Percentiles rank a stretch among this genome's conserved stretches.
These are phyloP conservation scores for Hanseniaspora lachancei DNA, from an alignment of 805 yeast species.

Conservation along the genomic window DNA sequence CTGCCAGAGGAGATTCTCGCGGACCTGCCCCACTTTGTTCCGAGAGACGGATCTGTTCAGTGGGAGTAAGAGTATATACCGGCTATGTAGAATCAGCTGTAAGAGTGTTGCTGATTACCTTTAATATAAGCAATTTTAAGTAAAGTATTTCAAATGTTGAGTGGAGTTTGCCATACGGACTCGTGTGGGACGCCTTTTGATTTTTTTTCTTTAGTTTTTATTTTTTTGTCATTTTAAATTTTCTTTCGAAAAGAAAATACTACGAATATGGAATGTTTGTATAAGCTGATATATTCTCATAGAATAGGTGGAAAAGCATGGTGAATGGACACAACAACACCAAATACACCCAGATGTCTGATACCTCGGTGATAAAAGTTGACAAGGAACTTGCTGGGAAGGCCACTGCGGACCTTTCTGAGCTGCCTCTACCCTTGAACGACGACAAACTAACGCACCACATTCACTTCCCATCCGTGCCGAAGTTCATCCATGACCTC, in stretches of 20 bases:
- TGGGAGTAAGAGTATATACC: slow-evolving; percentile 19
- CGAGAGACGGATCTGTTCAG: slow-evolving; percentile 81
- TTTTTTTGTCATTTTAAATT: too few species aligned
- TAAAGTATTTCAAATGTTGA: too few species aligned
- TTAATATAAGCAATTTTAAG: too few species aligned
- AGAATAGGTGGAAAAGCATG: too few species aligned
- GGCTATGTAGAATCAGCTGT: background rate
- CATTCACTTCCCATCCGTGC: slow-evolving; percentile 15
- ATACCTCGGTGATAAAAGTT: background rate
- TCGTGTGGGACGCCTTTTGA: too few species aligned
- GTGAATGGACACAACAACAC: background rate
- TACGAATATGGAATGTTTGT: too few species aligned
- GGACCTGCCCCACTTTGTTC: slow-evolving; percentile 69
- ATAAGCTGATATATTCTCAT: too few species aligned
- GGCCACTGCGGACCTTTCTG: slow-evolving; percentile 7
- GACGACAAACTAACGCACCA: slow-evolving; percentile 14
- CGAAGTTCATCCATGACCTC: slow-evolving; percentile 31
- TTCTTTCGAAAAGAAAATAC: too few species aligned
- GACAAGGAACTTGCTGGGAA: background rate
- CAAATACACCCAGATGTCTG: background rate
- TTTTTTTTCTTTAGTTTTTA: too few species aligned
- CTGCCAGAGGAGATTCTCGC: slow-evolving; percentile 74
- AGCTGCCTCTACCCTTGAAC: slow-evolving; percentile 4
- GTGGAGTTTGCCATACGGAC: too few species aligned
- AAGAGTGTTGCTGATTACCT: too few species aligned